Conservation (phyloP, 257 asterid genomes). For the Scutellaria galericulata region DNA sequence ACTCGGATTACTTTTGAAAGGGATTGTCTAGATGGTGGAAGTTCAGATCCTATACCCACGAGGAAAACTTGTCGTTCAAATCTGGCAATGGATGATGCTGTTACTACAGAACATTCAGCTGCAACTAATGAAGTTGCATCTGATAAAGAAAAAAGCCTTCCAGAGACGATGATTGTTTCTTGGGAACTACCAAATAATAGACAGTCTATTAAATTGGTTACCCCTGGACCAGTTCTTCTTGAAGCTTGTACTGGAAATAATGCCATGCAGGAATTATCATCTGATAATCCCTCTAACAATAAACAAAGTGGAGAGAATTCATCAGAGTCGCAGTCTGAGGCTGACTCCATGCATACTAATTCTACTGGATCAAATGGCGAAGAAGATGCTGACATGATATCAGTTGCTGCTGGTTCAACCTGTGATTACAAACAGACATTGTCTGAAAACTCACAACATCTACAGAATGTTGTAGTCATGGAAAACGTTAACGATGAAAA, state of each 20-base stretch:
- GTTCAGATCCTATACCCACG: constrained; percentile 41
- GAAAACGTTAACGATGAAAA: constrained; percentile 39
- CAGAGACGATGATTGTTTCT: constrained; percentile 41
- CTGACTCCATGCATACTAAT: constrained; percentile 31
- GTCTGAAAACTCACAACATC: constrained; percentile 40
- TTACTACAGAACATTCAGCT: constrained; percentile 39
- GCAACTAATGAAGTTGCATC: constrained; percentile 44
- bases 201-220: constrained; percentile 46
- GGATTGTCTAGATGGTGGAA: constrained; percentile 46
- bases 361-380: constrained; percentile 40
- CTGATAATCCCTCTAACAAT: constrained; percentile 36
- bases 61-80: constrained; percentile 45
- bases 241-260: constrained; percentile 45
- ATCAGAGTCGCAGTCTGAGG: constrained; percentile 48
- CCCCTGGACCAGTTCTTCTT: constrained; percentile 41
- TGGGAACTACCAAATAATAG: constrained; percentile 41
- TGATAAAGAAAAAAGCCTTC: constrained; percentile 32
- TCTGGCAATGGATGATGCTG: constrained; percentile 40
- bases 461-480: constrained; percentile 41
- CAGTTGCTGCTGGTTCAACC: constrained; percentile 41
- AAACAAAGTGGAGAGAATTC: constrained; percentile 45
- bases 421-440: constrained; percentile 34
- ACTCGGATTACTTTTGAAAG: constrained; percentile 37
- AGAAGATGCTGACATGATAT: constrained; percentile 37
- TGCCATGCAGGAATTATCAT: constrained; percentile 34